A percentile compares a stretch with the other conserved stretches of the same genome.
Evolutionary conservation across 2,329 filamentous ascomycete species (phyloP).

Genomic region (Aspergillus sp.): DNA sequence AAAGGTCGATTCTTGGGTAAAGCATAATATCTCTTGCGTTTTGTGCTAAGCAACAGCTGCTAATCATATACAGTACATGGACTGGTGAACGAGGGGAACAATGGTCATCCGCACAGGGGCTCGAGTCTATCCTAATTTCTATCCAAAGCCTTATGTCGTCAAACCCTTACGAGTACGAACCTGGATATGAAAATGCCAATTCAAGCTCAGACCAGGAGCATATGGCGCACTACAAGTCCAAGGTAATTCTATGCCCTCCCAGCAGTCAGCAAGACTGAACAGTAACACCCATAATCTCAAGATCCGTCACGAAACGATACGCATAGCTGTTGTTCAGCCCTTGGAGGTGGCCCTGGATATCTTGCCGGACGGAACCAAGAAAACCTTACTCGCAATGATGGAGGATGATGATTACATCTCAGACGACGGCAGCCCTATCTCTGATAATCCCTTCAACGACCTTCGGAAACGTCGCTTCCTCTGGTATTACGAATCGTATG

Average conservation of each 20-base stretch:
- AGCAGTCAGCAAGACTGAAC: neutral
- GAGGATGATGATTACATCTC: constrained; percentile 37
- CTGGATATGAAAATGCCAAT: constrained; percentile 80
- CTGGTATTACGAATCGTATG: constrained; percentile 93
- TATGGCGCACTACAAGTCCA: constrained; percentile 74
- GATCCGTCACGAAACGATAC: constrained; percentile 88
- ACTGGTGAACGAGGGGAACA: constrained; percentile 84
- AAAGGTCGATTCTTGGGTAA: constrained; percentile 82
- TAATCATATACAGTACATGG: constrained; percentile 70
- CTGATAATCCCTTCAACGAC: constrained; percentile 80
- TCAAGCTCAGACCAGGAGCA: constrained; percentile 68
- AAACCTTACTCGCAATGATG: constrained; percentile 23
- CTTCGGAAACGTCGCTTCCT: constrained; percentile 87
- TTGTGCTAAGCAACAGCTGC: neutral
- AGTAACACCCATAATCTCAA: constrained; percentile 36
- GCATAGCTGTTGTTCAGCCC: constrained; percentile 81
- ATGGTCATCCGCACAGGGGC: constrained; percentile 93
- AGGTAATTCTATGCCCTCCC: constrained; percentile 53
- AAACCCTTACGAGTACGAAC: constrained; percentile 95
- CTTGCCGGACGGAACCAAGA: constrained; percentile 49
- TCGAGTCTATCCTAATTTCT: constrained; percentile 91
- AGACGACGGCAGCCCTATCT: constrained; percentile 54
- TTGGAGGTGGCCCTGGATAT: constrained; percentile 78
- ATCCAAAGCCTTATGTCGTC: constrained; percentile 94
- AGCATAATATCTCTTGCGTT: constrained; percentile 12